These are phyloP conservation scores for Coleophoma eucalyptorum DNA, from an alignment of 2,329 filamentous ascomycete species.

Conservation along the genomic window DNA sequence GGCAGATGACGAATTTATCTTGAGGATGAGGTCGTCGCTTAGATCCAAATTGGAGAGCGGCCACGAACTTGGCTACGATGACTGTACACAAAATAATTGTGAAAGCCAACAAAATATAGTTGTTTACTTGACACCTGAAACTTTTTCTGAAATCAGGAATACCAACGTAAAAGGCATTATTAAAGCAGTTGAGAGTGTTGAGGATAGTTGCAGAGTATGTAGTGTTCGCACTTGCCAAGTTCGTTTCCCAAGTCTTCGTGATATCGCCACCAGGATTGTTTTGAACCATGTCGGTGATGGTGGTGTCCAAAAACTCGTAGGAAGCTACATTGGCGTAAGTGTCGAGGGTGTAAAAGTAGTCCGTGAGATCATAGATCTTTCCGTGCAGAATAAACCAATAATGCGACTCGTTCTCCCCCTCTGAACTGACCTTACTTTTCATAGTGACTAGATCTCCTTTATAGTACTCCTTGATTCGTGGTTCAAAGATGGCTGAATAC, in stretches of 20 bases:
- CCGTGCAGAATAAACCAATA: slow-evolving; percentile 78
- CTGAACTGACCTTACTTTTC: slow-evolving; percentile 49
- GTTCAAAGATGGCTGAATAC: slow-evolving; percentile 73
- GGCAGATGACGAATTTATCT: slow-evolving; percentile 98
- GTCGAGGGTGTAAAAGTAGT: slow-evolving; percentile 80
- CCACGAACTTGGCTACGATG: slow-evolving; percentile 83
- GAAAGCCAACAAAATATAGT: slow-evolving; percentile 84
- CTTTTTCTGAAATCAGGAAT: slow-evolving; percentile 79
- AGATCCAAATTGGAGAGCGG: slow-evolving; percentile 88
- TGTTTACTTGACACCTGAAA: slow-evolving; percentile 79
- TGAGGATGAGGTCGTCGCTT: slow-evolving; percentile 86
- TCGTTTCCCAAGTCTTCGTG: slow-evolving; percentile 56
- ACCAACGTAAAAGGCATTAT: slow-evolving; percentile 80
- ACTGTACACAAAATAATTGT: slow-evolving; percentile 79
- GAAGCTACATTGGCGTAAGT: slow-evolving; percentile 40
- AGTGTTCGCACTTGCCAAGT: slow-evolving; percentile 47
- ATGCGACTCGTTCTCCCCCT: slow-evolving; percentile 65
- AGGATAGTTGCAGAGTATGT: slow-evolving; percentile 45
- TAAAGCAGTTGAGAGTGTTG: slow-evolving; percentile 75
- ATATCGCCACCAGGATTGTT: slow-evolving; percentile 79
- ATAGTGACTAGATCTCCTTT: slow-evolving; percentile 82
- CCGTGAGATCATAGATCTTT: slow-evolving; percentile 81
- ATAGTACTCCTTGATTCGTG: slow-evolving; percentile 79
- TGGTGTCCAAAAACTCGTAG: slow-evolving; percentile 70
- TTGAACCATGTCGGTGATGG: slow-evolving; percentile 65